A percentile compares a stretch with the other conserved stretches of the same genome.
Conservation (phyloP, 495 filamentous ascomycete genomes). For the Friedmanniomyces endolithicus region DNA sequence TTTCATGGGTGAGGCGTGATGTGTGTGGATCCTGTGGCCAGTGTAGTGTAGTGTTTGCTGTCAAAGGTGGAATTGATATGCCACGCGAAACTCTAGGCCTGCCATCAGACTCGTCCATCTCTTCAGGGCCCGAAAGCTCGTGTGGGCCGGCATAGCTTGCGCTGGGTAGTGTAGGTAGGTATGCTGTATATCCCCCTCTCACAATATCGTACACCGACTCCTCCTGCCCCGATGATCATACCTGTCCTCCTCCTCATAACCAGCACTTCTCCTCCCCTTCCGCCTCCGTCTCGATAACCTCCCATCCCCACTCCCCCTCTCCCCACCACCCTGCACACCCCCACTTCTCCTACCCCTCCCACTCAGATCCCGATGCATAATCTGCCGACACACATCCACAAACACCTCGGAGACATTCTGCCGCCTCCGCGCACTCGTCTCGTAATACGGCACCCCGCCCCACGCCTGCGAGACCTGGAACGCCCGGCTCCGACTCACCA, state of each 20-base stretch:
- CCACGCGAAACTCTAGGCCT: too few species aligned
- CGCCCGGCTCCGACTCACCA: slow-evolving; percentile 67
- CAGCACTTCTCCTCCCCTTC: neutral
- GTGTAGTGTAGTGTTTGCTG: too few species aligned
- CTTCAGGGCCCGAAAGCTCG: too few species aligned
- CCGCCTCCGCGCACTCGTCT: slow-evolving; percentile 71
- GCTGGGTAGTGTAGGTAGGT: too few species aligned
- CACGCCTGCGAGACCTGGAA: slow-evolving; percentile 81
- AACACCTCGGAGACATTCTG: slow-evolving; percentile 95
- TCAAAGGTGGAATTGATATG: too few species aligned
- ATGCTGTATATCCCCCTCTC: too few species aligned
- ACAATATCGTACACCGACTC: slow-evolving; percentile 10
- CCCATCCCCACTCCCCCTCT: too few species aligned
- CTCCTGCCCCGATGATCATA: neutral
- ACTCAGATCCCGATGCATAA: slow-evolving; percentile 12
- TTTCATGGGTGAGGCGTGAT: too few species aligned
- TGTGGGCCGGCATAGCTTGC: too few species aligned
- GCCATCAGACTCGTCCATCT: too few species aligned
- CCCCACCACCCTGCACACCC: neutral
- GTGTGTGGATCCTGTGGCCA: too few species aligned
- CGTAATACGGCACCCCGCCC: slow-evolving; percentile 88
- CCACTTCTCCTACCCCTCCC: slow-evolving; percentile 1
- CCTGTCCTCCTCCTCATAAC: neutral
- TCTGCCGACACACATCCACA: slow-evolving; percentile 42
- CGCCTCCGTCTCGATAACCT: neutral